Conservation (phyloP, 1,284 basidiomycete genomes). For the Polyporus tsugae region DNA sequence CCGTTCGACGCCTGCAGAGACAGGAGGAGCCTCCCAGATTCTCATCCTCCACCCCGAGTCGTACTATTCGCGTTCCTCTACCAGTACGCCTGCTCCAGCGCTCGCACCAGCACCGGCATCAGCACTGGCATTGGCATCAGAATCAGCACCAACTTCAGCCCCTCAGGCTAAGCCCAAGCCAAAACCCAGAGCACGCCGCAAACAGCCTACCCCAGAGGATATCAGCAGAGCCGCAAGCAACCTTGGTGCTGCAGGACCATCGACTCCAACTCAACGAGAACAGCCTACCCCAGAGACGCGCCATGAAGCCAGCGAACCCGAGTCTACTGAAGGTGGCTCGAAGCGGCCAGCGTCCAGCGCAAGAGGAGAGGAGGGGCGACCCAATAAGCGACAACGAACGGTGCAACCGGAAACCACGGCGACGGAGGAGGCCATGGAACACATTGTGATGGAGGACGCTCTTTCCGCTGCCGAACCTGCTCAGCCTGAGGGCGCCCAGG, state of each 20-base stretch:
- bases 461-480: background rate
- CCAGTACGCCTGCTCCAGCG: slow-evolving; percentile 5
- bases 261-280: background rate
- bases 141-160: slow-evolving; percentile 3
- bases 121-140: background rate
- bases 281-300: background rate
- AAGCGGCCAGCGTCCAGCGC: background rate
- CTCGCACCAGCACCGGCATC: slow-evolving; percentile 2
- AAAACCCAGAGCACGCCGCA: slow-evolving; percentile 21
- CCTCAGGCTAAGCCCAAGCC: slow-evolving; percentile 29
- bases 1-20: slow-evolving; percentile 10
- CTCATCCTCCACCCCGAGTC: slow-evolving; percentile 31
- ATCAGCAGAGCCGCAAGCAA: background rate
- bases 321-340: background rate
- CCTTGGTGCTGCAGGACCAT: background rate
- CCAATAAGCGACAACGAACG: slow-evolving; percentile 15
- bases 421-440: background rate
- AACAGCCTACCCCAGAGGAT: slow-evolving; percentile 13
- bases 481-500: background rate
- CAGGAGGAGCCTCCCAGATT: background rate
- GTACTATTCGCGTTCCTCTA: slow-evolving; percentile 9
- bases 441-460: background rate
- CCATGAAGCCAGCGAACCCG: background rate
- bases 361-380: slow-evolving; percentile 1
- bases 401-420: background rate